A percentile compares a stretch with the other conserved stretches of the same genome.
phyloP scores from a whole-genome alignment of 176 grass and related monocot genomes.

The Alloteropsis semialata region DNA sequence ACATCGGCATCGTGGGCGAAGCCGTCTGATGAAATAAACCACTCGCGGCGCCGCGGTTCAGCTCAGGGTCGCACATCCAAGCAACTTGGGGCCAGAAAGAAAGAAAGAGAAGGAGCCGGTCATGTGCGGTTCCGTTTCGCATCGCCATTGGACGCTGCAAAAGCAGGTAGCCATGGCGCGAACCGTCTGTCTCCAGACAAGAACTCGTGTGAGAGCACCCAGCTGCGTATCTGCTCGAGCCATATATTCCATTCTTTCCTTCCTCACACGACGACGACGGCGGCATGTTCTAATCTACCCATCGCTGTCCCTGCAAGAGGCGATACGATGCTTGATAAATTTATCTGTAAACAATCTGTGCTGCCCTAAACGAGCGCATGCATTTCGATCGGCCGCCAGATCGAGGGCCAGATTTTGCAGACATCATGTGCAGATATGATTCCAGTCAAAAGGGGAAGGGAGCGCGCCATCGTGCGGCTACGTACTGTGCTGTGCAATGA shows the following conservation, averaged over 20 bases:
- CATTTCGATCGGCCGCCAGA: background rate
- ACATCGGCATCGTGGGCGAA: too few species aligned
- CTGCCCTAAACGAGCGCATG: background rate
- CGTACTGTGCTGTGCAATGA: background rate
- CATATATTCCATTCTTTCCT: background rate
- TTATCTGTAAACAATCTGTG: background rate
- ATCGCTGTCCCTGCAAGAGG: background rate
- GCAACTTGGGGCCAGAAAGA: background rate
- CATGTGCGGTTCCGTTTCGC: background rate
- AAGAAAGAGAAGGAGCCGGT: background rate
- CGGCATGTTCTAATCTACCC: background rate
- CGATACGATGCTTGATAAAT: slow-evolving; percentile 10
- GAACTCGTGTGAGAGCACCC: slow-evolving; percentile 4
- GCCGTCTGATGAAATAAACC: background rate
- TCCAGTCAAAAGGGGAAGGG: slow-evolving; percentile 12
- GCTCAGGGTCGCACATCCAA: background rate
- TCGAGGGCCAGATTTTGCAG: background rate
- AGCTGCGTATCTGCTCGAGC: background rate
- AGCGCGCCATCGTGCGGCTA: background rate
- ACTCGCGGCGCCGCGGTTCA: background rate
- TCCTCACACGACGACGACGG: too few species aligned
- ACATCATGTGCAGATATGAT: slow-evolving; percentile 30
- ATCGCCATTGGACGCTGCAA: background rate
- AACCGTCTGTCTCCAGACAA: background rate
- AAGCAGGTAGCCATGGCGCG: background rate